phyloP scores from a whole-genome alignment of 116 monocot genomes.

The Iris pallida region DNA sequence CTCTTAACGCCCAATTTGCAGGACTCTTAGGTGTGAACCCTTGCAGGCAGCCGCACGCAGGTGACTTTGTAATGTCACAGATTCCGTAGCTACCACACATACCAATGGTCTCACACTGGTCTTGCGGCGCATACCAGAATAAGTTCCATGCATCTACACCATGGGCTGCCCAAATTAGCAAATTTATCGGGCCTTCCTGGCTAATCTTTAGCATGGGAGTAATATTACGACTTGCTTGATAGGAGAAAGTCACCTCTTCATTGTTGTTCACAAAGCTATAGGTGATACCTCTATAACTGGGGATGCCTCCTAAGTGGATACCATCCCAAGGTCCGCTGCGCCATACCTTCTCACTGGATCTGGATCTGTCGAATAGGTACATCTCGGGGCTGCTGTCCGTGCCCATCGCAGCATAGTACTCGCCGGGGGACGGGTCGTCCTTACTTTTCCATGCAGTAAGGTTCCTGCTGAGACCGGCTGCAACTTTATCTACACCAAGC shows the following conservation, averaged over 20 bases:
- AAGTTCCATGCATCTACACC: slow-evolving; percentile 14
- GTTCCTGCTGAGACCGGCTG: slow-evolving; percentile 1
- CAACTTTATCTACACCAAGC: slow-evolving; percentile 30
- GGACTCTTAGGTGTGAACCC: slow-evolving; percentile 10
- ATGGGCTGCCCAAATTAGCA: too few relatives aligned
- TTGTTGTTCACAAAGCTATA: slow-evolving; percentile 6
- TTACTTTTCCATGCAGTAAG: background rate
- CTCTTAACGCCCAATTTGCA: slow-evolving; percentile 13
- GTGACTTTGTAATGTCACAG: background rate
- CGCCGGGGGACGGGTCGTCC: background rate
- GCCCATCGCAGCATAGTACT: background rate
- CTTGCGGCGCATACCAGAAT: slow-evolving; percentile 13
- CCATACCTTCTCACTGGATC: background rate
- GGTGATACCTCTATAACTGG: slow-evolving; percentile 3
- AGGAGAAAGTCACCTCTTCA: too few relatives aligned
- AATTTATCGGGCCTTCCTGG: background rate
- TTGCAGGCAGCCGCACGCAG: background rate
- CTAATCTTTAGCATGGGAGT: too few relatives aligned
- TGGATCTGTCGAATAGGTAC: background rate
- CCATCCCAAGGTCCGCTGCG: slow-evolving; percentile 21
- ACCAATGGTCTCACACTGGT: slow-evolving; percentile 3
- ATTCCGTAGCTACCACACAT: slow-evolving; percentile 6
- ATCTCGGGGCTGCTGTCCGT: background rate
- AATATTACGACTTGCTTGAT: too few relatives aligned
- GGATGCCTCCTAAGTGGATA: slow-evolving; percentile 13